phyloP scores from a whole-genome alignment of 257 asterid genomes.

The Penstemon newberryi region DNA sequence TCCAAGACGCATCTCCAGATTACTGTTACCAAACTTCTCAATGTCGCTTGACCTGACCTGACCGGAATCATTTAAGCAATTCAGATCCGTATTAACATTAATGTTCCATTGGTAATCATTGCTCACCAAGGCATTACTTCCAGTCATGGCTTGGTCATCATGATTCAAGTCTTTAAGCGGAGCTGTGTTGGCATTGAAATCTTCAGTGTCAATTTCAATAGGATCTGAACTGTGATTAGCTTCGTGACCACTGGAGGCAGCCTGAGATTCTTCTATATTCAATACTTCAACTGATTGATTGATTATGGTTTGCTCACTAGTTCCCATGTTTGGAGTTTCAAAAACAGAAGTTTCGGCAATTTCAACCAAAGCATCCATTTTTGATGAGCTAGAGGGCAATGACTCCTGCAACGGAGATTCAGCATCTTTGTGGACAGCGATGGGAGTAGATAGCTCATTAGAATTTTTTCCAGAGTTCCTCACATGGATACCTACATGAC shows the following conservation, averaged over 20 bases:
- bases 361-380: constrained; percentile 60
- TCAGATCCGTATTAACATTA: constrained; percentile 34
- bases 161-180: constrained; percentile 35
- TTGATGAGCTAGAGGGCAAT: constrained; percentile 40
- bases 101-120: constrained; percentile 35
- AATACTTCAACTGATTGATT: constrained; percentile 35
- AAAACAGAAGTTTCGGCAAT: constrained; percentile 46
- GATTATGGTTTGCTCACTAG: constrained; percentile 31
- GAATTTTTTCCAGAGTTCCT: constrained; percentile 59
- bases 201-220: constrained; percentile 38
- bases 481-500: constrained; percentile 88
- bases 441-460: constrained; percentile 41
- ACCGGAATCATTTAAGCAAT: constrained; percentile 38
- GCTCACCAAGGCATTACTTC: constrained; percentile 31
- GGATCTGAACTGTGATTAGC: constrained; percentile 39
- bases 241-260: constrained; percentile 32
- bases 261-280: constrained; percentile 45
- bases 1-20: constrained; percentile 38
- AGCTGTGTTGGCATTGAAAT: constrained; percentile 33
- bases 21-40: constrained; percentile 36
- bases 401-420: constrained; percentile 44
- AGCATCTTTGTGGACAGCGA: constrained; percentile 31
- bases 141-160: constrained; percentile 36
- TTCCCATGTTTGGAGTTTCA: constrained; percentile 42
- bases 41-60: constrained; percentile 37